Percentiles rank a stretch among this genome's conserved stretches.
These are phyloP conservation scores for Sclerotinia spermophila DNA, from an alignment of 2,329 filamentous ascomycete genomes.

Conservation along the genomic window DNA sequence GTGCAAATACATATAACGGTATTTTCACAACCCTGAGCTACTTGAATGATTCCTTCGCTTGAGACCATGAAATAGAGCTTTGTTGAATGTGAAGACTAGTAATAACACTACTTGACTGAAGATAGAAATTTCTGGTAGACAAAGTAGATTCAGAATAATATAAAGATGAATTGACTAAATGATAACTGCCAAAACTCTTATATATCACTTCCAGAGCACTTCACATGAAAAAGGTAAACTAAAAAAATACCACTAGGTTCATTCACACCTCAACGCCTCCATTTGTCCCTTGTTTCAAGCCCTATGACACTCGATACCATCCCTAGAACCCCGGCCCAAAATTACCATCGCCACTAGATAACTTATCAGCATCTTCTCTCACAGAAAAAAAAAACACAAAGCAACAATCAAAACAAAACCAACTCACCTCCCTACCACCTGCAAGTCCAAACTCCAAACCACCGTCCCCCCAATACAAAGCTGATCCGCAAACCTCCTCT, in stretches of 20 bases:
- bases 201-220: not conserved
- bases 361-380: not conserved
- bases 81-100: not conserved
- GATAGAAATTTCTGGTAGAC: not conserved
- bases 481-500: conserved; percentile 29
- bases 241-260: not conserved
- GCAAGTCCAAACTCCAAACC: conserved; percentile 21
- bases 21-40: no score
- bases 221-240: not conserved
- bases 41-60: no score
- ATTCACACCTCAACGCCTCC: not conserved
- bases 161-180: not conserved
- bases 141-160: not conserved
- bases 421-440: conserved; percentile 9
- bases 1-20: no score
- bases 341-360: conserved; percentile 4
- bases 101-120: not conserved
- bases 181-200: not conserved
- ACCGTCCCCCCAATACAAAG: conserved; percentile 35
- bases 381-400: no score
- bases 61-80: no score
- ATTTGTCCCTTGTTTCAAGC: not conserved
- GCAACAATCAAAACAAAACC: no score
- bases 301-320: no score
- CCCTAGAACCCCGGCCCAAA: conserved; percentile 10